phyloP scores from a whole-genome alignment of 768 basidiomycete genomes.

The Termitomyces sp. region DNA sequence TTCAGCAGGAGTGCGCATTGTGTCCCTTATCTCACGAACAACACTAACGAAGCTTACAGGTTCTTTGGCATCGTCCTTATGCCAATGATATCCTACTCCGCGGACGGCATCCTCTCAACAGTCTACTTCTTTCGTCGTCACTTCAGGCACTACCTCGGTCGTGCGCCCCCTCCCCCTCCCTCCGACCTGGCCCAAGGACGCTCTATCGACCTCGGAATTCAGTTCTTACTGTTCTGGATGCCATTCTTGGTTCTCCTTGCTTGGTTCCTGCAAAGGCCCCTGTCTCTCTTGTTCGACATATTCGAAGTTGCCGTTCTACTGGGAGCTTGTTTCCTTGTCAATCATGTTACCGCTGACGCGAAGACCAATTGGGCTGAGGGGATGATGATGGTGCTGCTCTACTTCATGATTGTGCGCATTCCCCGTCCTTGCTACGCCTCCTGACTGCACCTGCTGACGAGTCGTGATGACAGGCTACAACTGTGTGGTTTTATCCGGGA shows the following conservation, averaged over 20 bases:
- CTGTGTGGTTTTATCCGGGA: constrained; percentile 34
- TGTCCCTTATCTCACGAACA: background rate
- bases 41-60: constrained; percentile 26
- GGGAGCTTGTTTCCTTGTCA: constrained; percentile 71
- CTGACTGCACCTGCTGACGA: background rate
- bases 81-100: constrained; percentile 69
- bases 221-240: constrained; percentile 82
- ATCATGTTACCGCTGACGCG: constrained; percentile 71
- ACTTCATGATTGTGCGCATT: constrained; percentile 52
- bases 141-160: constrained; percentile 34
- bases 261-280: constrained; percentile 60
- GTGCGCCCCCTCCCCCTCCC: constrained; percentile 36
- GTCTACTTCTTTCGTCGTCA: constrained; percentile 49
- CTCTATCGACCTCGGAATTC: constrained; percentile 73
- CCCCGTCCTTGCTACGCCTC: background rate
- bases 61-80: constrained; percentile 74
- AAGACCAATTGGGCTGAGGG: constrained; percentile 83
- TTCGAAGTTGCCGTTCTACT: constrained; percentile 67
- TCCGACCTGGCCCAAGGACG: constrained; percentile 57
- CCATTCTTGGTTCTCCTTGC: constrained; percentile 64
- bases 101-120: constrained; percentile 59
- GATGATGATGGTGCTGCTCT: constrained; percentile 59
- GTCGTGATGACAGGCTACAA: constrained; percentile 16
- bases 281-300: constrained; percentile 64
- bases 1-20: constrained; percentile 40